Base-by-base conservation (phyloP, 352 stramenopile species). In the Pythium aristosporum region DNA sequence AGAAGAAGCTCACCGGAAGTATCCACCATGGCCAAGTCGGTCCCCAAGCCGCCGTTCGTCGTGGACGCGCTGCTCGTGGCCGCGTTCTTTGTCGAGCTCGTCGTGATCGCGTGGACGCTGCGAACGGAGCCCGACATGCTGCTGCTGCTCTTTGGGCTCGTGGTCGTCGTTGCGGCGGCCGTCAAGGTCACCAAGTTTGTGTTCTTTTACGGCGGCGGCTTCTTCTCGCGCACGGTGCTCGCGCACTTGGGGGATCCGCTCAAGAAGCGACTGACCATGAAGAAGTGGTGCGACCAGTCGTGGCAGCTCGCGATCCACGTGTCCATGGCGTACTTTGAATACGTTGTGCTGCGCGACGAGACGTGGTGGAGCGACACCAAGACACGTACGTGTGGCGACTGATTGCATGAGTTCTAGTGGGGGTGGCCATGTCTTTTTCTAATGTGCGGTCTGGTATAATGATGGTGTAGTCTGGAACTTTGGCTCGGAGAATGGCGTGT, bases 281-380 rank as follows among this genome's bases (percentile, higher is more conserved):
- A 92, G 67, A 96, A 96, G 69, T 96, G 87, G 79, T 88, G 77
- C 44, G 87, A 95, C 61, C 88, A 96, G 79, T 92, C 85, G 25
- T 96, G 88, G 88, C 87, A 95, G 66, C 71, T 96, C 25, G 79
- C 64, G 44, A 91, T 95, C 71, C 88, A 96, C 69, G 73, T 79
- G 36, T 86, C 75, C 21, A 94, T 96, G 85, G 85, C 85, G 15
- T 77, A 91, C 66, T 89, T 92, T 60, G 88, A 95, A 72, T 73
- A 90, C 51, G 70, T 89, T 53, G 81, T 96, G 51, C 79, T 96
- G 28, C 75, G 73, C 39, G 82, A 93, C 65, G 81, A 94, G 67
- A 79, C 74, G 20, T 96, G 87, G 87, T 96, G 87, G 87, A 58
- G 92, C n/a, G 82, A 94, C 67, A 93, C 85, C 49, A 91, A 73